Evolutionary conservation across 1,284 basidiomycete species (phyloP), one percentile per base, ranked within the genome.

Genomic region (Cutaneotrichosporon spelunceum): DNA sequence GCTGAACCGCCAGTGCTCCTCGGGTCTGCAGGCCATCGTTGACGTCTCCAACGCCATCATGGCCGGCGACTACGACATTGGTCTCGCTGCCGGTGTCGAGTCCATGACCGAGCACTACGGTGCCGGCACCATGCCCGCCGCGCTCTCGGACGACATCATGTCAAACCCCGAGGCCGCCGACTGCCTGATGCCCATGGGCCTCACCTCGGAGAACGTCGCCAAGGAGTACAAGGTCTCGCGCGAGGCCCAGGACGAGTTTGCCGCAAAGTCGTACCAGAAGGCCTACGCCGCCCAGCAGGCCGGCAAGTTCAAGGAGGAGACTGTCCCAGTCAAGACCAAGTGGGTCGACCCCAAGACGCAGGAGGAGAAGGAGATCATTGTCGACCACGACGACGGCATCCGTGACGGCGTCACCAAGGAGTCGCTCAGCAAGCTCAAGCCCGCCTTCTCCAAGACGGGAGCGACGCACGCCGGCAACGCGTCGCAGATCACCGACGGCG

Each of bases 401-500:
- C 84, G 93, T 34, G 88, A 88, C 29, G 95, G 93, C 62, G 92
- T 97, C 62, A 98, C 94, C 4, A 84, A 85, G 60, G 89, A 93
- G 82, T 87, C 85, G 68, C 83, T 99, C 60, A 79, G 81, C 59
- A 98, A 96, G 84, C 85, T 99, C 72, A 98, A 95, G 83, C 92
- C 95, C 10, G 90, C 92, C 8, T 99, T 99, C 81, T 80, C 82
- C 63, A 89, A 91, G 81, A 86, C 87, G 45, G 96, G 96, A n/a
- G 81, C 84, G 21, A 97, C 96, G 2, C 93, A 96, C 75, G 96
- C 95, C 53, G 84, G 84, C 53, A 97, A 94, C 78, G 91, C 93
- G 2, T 93, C 90, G 26, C 94, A 97, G 78, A 87, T 99, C 53
- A 93, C 92, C n/a, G 96, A 99, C 73, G 95, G 95, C 65, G 95